Base-by-base conservation (phyloP, 805 yeast genomes). In the Yamadazyma philogaea region DNA sequence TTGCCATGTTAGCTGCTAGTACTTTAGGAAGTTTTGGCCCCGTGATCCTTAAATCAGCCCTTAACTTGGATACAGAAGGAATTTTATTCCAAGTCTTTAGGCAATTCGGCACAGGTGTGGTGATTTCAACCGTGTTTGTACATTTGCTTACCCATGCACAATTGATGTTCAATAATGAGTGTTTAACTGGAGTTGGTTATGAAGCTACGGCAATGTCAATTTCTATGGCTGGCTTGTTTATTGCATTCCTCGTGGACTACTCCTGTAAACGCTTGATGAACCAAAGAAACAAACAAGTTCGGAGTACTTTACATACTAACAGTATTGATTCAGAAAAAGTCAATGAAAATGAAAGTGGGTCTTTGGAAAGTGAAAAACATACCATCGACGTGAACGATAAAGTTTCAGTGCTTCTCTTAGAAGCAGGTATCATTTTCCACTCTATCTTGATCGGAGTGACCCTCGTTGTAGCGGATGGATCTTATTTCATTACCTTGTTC, bases 21-120 rank as follows among this genome's bases (percentile, higher is more conserved):
- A 60, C 57, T 1, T 44, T 65, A 35, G 72, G 69, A 3, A 53
- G 63, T 12, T 57, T 59, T 39, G 57, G 60, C 22, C 72, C 72
- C 4, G 45, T 66, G 17, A 39, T 62, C 22, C 47, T 61, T 6
- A 53, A 54, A 16, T 44, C 53, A 12, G 37, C 52, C 30, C 43
- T 55, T 33, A 49, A 54, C 21, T 35, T 54, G 19, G 34, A 44
- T 5, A 30, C 43, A 3, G 54, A 54, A 16, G 47, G 49, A 15
- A 39, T 41, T 12, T 31, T 52, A 3, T 36, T 53, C 19, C 44
- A 39, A 4, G 32, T 49, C 17, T 21, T 52, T 26, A 54, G 51
- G 40, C 58, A 57, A 37, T 60, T 63, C 40, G 66, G 68, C 34
- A 56, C 65, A 7, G 68, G 68, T 8, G 53, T 63, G 18, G 52